Evolutionary conservation across 2,329 filamentous ascomycete genomes (phyloP).

Genomic region (Domatiomyces catenatus): DNA sequence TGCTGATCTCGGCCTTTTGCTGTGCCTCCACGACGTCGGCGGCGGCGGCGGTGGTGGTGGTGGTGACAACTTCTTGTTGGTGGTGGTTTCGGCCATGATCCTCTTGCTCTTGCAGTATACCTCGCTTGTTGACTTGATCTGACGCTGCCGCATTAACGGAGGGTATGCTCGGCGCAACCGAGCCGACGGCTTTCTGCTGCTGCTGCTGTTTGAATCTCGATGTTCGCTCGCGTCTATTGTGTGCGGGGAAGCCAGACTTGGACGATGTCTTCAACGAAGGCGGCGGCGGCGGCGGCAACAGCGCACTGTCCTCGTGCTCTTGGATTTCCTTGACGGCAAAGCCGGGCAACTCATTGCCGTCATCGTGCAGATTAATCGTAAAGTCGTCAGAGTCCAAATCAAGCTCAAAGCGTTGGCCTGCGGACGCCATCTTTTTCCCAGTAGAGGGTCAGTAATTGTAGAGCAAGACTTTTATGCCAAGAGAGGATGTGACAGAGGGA

Average conservation of each 20-base stretch:
- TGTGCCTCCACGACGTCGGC: conserved; percentile 37
- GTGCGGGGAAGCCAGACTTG: conserved; percentile 68
- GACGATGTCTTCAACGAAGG: conserved; percentile 49
- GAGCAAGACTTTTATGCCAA: neutral
- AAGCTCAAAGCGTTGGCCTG: conserved; percentile 45
- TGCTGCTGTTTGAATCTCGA: conserved; percentile 70
- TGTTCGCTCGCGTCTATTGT: conserved; percentile 56
- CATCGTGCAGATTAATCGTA: conserved; percentile 17
- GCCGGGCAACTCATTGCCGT: conserved; percentile 18
- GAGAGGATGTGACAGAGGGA: neutral
- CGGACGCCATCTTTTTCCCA: conserved; percentile 6
- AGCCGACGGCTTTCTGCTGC: conserved; percentile 14
- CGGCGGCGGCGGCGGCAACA: conserved; percentile 22
- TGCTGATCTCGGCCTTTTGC: conserved; percentile 52
- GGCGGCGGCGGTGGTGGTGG: too few relatives aligned
- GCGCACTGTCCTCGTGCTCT: conserved; percentile 47
- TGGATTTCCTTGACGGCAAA: conserved; percentile 57
- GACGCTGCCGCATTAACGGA: conserved; percentile 10
- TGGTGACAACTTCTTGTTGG: conserved; percentile 1
- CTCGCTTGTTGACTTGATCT: conserved; percentile 13
- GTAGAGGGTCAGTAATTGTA: neutral
- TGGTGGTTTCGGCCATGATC: conserved; percentile 11
- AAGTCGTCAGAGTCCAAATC: conserved; percentile 40
- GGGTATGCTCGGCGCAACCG: conserved; percentile 1
- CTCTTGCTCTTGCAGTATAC: conserved; percentile 11